Base-by-base conservation (phyloP, 2,329 filamentous ascomycete species). In the Cyanodermella asteris region DNA sequence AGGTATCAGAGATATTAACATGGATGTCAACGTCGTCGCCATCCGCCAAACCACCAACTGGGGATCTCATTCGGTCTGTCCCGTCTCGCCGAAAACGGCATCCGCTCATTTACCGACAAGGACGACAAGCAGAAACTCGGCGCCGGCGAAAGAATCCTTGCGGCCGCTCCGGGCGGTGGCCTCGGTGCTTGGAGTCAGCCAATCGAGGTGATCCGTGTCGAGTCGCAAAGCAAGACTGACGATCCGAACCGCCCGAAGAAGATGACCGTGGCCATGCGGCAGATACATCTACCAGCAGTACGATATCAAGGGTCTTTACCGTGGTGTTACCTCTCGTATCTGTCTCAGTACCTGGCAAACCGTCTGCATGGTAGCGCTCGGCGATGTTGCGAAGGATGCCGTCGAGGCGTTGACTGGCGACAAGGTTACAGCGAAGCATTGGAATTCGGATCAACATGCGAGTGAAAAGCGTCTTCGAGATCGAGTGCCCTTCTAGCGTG, bases 1-100 rank as follows among this genome's bases (percentile, higher is more conserved):
- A 52, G 87, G 87, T 43, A 78, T 97, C 48, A 64, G 64, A 36
- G 87, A 87, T 43, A 94, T 97, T 63, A 97, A 97, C 70, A 80
- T 75, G 55, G 87, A 87, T 48, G 87, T 97, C 53, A 97, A 97
- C 49, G 87, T 87, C 37, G 87, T 97, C 31, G 87, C 87, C 37
- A 93, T 97, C 47, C 73, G 87, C 43, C 87, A 97, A 60, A 93
- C 93, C 62, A 94, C 87, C 50, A 97, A 97, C 65, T 97, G 87
- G 87, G 87, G 87, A 34, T 84, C 74, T 22, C 87, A 35, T 97
- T 97, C 53, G 87, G 87, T 50, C 66, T 97, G 37, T 82, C 75
- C 39, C 73, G 87, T 49, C 66, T 93, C 38, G 81, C 81, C 27
- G 87, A 97, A 62, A 68, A 71, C 39, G 74, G 75, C 34, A 94